Evolutionary conservation across 2,329 filamentous ascomycete genomes (phyloP).

Genomic region (Claviceps digitariae): DNA sequence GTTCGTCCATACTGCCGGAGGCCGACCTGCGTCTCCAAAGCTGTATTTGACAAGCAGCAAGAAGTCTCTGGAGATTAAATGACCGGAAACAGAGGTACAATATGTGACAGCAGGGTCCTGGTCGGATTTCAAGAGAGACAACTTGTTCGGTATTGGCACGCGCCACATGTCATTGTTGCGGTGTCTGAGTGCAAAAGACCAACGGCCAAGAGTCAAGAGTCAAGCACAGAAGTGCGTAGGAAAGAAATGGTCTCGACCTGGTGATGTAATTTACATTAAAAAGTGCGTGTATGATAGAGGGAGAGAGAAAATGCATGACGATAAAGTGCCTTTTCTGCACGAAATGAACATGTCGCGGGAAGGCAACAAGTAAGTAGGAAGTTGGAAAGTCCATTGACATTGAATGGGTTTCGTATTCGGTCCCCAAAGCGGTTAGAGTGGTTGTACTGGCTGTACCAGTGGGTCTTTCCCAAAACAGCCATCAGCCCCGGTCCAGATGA

Average conservation of each 20-base stretch:
- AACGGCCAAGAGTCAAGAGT: background rate
- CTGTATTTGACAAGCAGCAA: background rate
- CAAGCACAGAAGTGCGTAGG: background rate
- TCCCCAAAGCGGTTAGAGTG: constrained; percentile 10
- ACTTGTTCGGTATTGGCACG: background rate
- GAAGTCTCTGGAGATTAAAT: background rate
- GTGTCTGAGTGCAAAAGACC: no score
- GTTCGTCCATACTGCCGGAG: constrained; percentile 23
- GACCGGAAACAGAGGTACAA: background rate
- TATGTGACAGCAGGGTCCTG: background rate
- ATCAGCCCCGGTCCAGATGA: no score
- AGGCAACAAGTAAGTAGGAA: no score
- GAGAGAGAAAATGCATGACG: background rate
- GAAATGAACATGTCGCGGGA: background rate
- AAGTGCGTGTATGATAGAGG: background rate
- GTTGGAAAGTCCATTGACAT: no score
- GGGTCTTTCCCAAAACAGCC: background rate
- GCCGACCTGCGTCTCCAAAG: background rate
- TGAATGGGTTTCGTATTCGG: constrained; percentile 8
- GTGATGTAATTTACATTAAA: background rate
- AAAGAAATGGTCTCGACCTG: background rate
- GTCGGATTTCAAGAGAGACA: background rate
- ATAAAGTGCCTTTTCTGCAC: background rate
- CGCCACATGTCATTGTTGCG: background rate
- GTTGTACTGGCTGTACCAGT: background rate